Conservation (phyloP, 169 alveolate species). For the Theileria luwenshuni region DNA sequence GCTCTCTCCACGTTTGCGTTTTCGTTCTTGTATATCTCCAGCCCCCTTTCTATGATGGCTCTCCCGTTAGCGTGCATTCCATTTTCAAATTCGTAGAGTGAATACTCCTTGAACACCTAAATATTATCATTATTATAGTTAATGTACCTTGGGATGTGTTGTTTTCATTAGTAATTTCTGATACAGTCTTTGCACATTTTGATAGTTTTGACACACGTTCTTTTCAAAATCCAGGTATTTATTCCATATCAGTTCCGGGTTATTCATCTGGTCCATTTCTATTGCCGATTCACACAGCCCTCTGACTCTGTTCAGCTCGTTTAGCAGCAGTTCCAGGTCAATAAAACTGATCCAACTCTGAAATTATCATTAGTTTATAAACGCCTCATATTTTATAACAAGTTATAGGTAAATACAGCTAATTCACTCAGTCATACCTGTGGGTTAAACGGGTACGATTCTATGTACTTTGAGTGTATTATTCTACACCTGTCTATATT, state of each 20-base stretch:
- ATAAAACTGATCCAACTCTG: slow-evolving; percentile 89
- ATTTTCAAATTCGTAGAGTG: slow-evolving; percentile 71
- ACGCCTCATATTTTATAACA: background rate
- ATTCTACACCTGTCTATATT: slow-evolving; percentile 92
- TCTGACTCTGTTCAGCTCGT: slow-evolving; percentile 89
- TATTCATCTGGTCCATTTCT: slow-evolving; percentile 82
- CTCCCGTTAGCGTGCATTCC: slow-evolving; percentile 70
- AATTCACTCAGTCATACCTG: slow-evolving; percentile 52
- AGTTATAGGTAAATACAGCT: background rate
- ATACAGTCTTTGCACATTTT: slow-evolving; percentile 86
- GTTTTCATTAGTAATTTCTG: slow-evolving; percentile 89
- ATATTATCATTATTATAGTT: background rate
- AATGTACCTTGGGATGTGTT: slow-evolving; percentile 84
- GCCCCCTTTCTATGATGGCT: slow-evolving; percentile 75
- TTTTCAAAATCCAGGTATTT: slow-evolving; percentile 80
- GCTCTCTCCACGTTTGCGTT: slow-evolving; percentile 78
- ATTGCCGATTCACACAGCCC: slow-evolving; percentile 88
- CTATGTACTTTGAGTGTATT: slow-evolving; percentile 90
- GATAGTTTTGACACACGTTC: slow-evolving; percentile 69
- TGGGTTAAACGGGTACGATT: slow-evolving; percentile 87
- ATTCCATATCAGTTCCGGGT: slow-evolving; percentile 90
- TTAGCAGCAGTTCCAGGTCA: slow-evolving; percentile 86
- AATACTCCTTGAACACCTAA: slow-evolving; percentile 74
- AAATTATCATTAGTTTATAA: slow-evolving; percentile 8
- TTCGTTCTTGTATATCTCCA: slow-evolving; percentile 72